These are phyloP conservation scores for Symbiodinium pilosum DNA, from an alignment of 73 alveolate species.

Conservation along the genomic window DNA sequence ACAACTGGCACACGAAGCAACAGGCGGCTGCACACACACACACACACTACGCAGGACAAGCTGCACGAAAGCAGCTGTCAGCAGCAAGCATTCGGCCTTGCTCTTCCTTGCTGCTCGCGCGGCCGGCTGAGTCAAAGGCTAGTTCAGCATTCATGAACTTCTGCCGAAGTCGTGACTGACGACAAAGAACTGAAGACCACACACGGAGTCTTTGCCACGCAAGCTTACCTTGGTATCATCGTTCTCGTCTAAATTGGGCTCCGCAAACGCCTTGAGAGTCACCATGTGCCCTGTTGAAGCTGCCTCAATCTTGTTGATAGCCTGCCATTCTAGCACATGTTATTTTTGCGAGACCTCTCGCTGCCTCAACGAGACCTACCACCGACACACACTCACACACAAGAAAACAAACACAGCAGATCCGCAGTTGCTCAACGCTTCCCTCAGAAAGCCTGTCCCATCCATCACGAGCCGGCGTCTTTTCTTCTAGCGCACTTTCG, in stretches of 20 bases:
- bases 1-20: neutral
- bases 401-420: neutral
- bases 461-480: neutral
- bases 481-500: neutral
- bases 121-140: neutral
- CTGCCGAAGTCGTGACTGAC: neutral
- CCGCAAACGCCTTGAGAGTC: neutral
- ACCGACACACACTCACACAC: neutral
- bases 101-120: neutral
- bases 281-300: neutral
- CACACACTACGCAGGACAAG: neutral
- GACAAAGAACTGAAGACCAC: neutral
- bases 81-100: neutral
- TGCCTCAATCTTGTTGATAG: neutral
- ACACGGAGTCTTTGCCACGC: neutral
- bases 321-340: neutral
- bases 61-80: no score
- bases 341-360: no score
- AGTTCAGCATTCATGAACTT: neutral
- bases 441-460: neutral
- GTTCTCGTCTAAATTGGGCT: neutral
- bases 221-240: neutral
- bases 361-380: no score
- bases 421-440: neutral
- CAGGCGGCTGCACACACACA: neutral